These are phyloP conservation scores for Fusarium tricinctum DNA, from an alignment of 2,329 filamentous ascomycete species.

Conservation along the genomic window DNA sequence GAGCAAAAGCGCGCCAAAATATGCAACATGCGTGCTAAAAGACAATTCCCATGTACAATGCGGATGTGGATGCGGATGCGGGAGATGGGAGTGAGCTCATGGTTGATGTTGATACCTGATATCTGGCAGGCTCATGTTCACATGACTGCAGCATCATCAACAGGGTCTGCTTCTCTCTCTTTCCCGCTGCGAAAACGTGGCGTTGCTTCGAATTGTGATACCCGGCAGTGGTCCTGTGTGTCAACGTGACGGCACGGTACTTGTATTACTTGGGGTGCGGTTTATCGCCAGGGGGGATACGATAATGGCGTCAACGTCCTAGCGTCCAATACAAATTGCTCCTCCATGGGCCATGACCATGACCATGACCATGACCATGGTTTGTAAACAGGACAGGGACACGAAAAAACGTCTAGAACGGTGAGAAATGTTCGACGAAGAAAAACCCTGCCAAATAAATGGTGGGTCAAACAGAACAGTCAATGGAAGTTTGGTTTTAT, in stretches of 20 bases:
- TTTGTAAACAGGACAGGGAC: slow-evolving; percentile 34
- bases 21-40: slow-evolving; percentile 22
- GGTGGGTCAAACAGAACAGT: slow-evolving; percentile 42
- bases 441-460: slow-evolving; percentile 18
- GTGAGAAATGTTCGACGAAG: slow-evolving; percentile 25
- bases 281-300: slow-evolving; percentile 34
- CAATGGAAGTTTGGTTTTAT: background rate
- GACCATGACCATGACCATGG: slow-evolving; percentile 28
- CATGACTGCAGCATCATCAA: background rate
- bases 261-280: slow-evolving; percentile 12
- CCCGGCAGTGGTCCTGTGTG: slow-evolving; percentile 29
- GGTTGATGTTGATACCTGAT: background rate
- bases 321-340: slow-evolving; percentile 21
- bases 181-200: slow-evolving; percentile 10
- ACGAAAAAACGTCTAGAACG: slow-evolving; percentile 35
- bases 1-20: slow-evolving; percentile 29
- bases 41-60: slow-evolving; percentile 1
- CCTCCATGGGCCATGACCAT: slow-evolving; percentile 2
- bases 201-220: slow-evolving; percentile 13
- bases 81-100: background rate
- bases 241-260: slow-evolving; percentile 29
- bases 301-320: slow-evolving; percentile 47
- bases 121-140: background rate
- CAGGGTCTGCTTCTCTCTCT: background rate
- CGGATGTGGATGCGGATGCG: background rate